These are phyloP conservation scores for Eucalyptus regnans DNA, from an alignment of 345 rosid genomes.

Conservation along the genomic window DNA sequence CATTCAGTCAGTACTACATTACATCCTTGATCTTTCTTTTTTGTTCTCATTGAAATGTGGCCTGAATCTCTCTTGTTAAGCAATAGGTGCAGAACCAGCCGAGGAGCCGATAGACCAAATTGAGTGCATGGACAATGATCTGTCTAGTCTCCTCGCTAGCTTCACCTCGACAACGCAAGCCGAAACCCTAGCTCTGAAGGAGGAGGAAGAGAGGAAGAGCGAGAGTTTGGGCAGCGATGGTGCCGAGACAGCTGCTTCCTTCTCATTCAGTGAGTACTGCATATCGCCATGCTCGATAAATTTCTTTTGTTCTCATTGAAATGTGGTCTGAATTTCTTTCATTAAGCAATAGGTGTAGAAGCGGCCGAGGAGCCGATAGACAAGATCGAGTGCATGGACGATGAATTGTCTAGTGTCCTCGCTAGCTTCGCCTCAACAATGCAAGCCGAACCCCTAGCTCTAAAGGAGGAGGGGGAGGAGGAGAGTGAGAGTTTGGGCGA, in stretches of 20 bases:
- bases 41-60: neutral
- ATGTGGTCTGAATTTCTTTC: neutral
- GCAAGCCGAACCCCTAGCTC: conserved; percentile 19
- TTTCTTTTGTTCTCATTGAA: neutral
- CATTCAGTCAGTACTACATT: neutral
- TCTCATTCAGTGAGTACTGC: neutral
- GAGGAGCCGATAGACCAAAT: neutral
- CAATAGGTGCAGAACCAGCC: neutral
- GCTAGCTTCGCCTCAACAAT: neutral
- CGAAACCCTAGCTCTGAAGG: neutral
- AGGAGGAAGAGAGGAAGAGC: neutral
- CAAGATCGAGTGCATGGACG: neutral
- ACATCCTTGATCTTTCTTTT: neutral
- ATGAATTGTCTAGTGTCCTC: neutral
- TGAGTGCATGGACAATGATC: neutral
- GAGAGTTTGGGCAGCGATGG: neutral
- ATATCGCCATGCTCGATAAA: neutral
- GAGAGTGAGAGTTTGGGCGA: neutral
- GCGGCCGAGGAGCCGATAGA: neutral
- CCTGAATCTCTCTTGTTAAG: neutral
- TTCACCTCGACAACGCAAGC: neutral
- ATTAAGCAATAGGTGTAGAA: neutral
- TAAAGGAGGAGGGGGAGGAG: neutral
- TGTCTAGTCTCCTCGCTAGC: neutral
- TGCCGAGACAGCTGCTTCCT: neutral